Base-by-base conservation (phyloP, 2,329 filamentous ascomycete species). In the Colletotrichum liaoningense region DNA sequence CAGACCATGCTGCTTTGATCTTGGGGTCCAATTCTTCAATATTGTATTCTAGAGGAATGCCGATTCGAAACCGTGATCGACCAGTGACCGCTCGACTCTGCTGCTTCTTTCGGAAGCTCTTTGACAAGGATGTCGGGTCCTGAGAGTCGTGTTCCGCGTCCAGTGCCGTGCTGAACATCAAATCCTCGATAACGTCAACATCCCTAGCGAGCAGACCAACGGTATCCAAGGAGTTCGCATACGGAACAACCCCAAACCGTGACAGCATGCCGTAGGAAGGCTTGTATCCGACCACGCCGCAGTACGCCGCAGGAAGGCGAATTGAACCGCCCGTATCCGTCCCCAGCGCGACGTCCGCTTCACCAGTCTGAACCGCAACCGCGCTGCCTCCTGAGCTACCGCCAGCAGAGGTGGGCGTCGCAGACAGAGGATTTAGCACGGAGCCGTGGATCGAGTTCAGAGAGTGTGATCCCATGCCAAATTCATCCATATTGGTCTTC, bases 341-440 rank as follows among this genome's bases (percentile, higher is more conserved):
- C 22, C 97, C 97, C 33, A 99, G 84, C 8, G 95, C 95, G 49
- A 91, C 70, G 30, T 89, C 85, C 1, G 86, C 88, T 4, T 87
- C 84, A 26, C 88, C 88, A 1, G 88, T 86, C 24, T 89, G 91
- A 49, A 98, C 94, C 16, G 95, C 94, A 11, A 97, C 90, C 3
- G 97, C 97, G 81, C 95, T 98, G 22, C 97, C 97, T 55, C 97
- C 97, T 4, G 96, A 98, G 81, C 95, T 98, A 35, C 95, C 95
- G 49, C 95, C 95, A 0, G 93, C 93, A 0, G 95, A 97, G 30
- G 90, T 81, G 71, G 84, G 67, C 58, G 79, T 80, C 56, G 78
- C 72, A 1, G 79, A 73, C 65, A 85, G 81, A 8, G 83, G 85
- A 74, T 89, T 91, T 65, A 81, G 85, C 5, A 96, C 93, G 1